These are phyloP conservation scores for Cladosporium sp. DNA, from an alignment of 2,329 filamentous ascomycete genomes.

Conservation along the genomic window DNA sequence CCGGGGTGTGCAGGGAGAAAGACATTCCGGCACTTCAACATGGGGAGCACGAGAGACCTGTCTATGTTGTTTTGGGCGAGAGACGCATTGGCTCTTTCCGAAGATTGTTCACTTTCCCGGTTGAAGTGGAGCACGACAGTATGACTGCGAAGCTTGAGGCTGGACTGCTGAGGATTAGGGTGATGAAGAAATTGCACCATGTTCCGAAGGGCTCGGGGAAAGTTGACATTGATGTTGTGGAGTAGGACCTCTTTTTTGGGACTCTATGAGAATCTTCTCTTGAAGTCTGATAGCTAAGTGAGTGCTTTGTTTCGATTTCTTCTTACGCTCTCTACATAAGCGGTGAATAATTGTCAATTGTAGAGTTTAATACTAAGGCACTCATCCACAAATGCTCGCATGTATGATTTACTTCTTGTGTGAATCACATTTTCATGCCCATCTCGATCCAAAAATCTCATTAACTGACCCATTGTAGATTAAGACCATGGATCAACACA, in stretches of 20 bases:
- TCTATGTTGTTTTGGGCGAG: slow-evolving; percentile 18
- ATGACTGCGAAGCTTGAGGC: slow-evolving; percentile 18
- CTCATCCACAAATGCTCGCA: no score
- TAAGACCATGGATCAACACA: no score
- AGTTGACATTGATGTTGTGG: slow-evolving; percentile 19
- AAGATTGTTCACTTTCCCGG: slow-evolving; percentile 21
- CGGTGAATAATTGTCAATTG: no score
- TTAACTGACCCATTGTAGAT: no score
- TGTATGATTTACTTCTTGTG: no score
- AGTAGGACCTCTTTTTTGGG: neutral
- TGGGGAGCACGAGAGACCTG: slow-evolving; percentile 7
- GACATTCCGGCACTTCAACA: neutral
- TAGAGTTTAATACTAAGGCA: no score
- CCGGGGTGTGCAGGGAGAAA: slow-evolving; percentile 9
- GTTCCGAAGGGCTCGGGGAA: slow-evolving; percentile 20
- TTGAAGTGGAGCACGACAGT: slow-evolving; percentile 22
- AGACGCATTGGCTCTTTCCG: slow-evolving; percentile 21
- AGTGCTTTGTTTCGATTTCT: neutral
- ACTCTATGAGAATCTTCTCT: neutral
- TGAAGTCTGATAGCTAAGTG: neutral
- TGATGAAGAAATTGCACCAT: slow-evolving; percentile 22
- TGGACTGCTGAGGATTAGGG: slow-evolving; percentile 15
- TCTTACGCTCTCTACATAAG: no score
- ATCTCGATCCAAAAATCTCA: no score
- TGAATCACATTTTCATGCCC: no score